Conservation (phyloP, 306 rosid genomes). For the Acacia confusa region DNA sequence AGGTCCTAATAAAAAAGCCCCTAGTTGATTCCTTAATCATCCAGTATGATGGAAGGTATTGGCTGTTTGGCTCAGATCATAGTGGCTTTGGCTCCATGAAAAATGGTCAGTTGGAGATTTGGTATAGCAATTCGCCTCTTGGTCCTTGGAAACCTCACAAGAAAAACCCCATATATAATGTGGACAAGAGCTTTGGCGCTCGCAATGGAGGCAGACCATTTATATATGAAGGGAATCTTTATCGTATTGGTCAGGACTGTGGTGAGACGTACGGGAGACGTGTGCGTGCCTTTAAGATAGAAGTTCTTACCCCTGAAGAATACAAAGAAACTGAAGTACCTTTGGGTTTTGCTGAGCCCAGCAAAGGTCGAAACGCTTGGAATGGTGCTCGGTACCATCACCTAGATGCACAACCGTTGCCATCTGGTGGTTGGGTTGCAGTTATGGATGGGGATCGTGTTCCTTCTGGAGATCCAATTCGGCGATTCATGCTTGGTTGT, state of each 20-base stretch:
- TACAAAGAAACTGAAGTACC: slow-evolving; percentile 85
- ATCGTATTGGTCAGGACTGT: slow-evolving; percentile 93
- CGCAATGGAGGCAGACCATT: slow-evolving; percentile 99
- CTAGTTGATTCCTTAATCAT: slow-evolving; percentile 76
- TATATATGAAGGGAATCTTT: slow-evolving; percentile 66
- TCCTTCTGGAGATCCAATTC: slow-evolving; percentile 82
- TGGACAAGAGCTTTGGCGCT: slow-evolving; percentile 79
- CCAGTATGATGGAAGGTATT: slow-evolving; percentile 57
- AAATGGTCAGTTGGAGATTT: slow-evolving; percentile 91
- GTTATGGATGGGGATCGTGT: slow-evolving; percentile 98
- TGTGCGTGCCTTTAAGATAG: slow-evolving; percentile 73
- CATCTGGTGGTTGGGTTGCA: slow-evolving; percentile 86
- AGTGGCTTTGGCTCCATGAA: slow-evolving; percentile 80
- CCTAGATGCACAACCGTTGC: slow-evolving; percentile 79
- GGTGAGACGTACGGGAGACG: slow-evolving; percentile 90
- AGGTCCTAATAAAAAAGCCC: slow-evolving; percentile 76
- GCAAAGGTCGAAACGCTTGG: slow-evolving; percentile 91
- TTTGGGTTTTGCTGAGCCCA: slow-evolving; percentile 61
- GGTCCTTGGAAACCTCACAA: slow-evolving; percentile 95
- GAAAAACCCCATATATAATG: slow-evolving; percentile 81
- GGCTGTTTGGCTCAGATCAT: slow-evolving; percentile 98
- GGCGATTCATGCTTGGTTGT: slow-evolving; percentile 76
- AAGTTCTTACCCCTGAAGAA: slow-evolving; percentile 66
- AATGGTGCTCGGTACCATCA: slow-evolving; percentile 95
- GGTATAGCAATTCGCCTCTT: slow-evolving; percentile 84